Conservation (phyloP, 2,329 filamentous ascomycete species). For the Monilinia fructigena region DNA sequence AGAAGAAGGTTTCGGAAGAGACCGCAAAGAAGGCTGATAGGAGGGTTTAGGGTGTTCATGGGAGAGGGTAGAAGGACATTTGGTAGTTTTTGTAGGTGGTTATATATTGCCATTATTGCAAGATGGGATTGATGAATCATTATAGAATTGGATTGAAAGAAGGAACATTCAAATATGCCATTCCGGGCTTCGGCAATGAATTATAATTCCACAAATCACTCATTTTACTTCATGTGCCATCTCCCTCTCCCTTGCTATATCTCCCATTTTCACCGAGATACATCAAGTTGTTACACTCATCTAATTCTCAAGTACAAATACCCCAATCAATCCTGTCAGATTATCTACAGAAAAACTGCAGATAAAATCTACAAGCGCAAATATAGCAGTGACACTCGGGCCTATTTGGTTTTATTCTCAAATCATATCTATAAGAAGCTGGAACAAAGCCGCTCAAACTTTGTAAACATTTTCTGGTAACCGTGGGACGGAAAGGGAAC, state of each 20-base stretch:
- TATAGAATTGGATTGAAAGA: neutral
- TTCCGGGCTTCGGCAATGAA: neutral
- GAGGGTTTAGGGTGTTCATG: neutral
- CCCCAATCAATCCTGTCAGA: too few species aligned
- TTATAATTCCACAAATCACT: too few species aligned
- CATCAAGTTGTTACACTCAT: neutral
- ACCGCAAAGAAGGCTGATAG: neutral
- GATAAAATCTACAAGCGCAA: too few species aligned
- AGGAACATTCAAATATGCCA: neutral
- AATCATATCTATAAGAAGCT: too few species aligned
- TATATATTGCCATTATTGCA: neutral
- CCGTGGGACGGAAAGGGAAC: too few species aligned
- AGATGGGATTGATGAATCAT: neutral
- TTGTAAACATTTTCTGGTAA: too few species aligned
- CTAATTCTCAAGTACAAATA: neutral
- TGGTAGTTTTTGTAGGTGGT: neutral
- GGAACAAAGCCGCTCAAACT: too few species aligned
- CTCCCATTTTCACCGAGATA: neutral
- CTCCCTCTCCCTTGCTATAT: neutral
- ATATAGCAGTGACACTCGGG: too few species aligned
- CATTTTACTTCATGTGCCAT: too few species aligned
- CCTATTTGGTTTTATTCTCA: too few species aligned
- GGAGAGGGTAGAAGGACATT: neutral
- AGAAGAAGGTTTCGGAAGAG: slow-evolving; percentile 23
- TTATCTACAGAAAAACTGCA: too few species aligned